Evolutionary conservation across 108 stramenopile species (phyloP).

Genomic region (Licmophora abbreviata): DNA sequence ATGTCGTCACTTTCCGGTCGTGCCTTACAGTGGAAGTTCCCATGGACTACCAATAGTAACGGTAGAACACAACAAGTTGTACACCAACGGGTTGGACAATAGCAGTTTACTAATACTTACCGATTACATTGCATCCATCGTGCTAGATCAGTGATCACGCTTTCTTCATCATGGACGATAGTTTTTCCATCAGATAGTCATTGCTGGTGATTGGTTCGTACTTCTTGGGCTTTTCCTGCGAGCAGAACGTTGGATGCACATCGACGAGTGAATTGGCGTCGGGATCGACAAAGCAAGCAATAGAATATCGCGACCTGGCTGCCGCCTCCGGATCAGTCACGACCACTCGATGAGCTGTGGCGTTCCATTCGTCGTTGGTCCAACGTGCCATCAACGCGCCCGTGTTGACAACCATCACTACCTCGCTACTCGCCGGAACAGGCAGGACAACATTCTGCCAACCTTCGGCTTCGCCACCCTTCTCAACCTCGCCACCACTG

Average conservation of each 20-base stretch:
- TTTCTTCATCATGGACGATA: too few species aligned
- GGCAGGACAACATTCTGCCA: conserved; percentile 16
- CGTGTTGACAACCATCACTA: conserved; percentile 28
- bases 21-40: too few species aligned
- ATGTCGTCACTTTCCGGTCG: too few species aligned
- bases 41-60: too few species aligned
- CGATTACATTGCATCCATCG: too few species aligned
- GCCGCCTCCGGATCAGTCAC: conserved; percentile 13
- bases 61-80: too few species aligned
- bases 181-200: conserved; percentile 2
- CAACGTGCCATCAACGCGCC: conserved; percentile 39
- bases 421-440: conserved; percentile 4
- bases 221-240: not conserved
- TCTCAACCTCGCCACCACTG: conserved; percentile 17
- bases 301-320: conserved; percentile 14
- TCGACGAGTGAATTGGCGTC: conserved; percentile 4
- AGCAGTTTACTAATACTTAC: too few species aligned
- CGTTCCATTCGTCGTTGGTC: conserved; percentile 42
- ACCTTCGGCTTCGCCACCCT: conserved; percentile 6
- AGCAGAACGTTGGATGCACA: conserved; percentile 2
- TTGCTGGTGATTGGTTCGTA: conserved; percentile 3
- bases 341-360: conserved; percentile 39
- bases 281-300: conserved; percentile 22
- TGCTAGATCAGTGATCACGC: too few species aligned
- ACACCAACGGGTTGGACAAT: too few species aligned